Evolutionary conservation across 257 asterid genomes (phyloP), one percentile per base, ranked within the genome.

Genomic region (Solanum lycopersicoides): DNA sequence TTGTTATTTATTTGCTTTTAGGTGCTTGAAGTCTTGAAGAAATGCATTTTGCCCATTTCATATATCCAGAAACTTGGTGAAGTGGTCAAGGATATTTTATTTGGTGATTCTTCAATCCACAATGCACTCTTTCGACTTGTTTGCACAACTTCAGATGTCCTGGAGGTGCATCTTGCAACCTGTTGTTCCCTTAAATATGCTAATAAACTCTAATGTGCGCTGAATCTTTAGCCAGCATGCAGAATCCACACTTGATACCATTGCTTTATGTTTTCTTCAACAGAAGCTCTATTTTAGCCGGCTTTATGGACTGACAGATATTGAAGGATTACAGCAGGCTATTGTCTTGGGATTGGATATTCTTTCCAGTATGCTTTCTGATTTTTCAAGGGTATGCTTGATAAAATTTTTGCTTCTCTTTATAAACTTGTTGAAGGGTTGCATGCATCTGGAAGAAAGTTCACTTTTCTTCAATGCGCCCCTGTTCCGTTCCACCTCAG

Each of bases 1-100:
- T 47, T 12, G 25, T 23, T 83, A 42, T 66, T 18, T 75, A 74
- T 90, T 66, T 47, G 74, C 21, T 59, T 82, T 9, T 87, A 97
- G 99, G 99, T 92, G 87, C 96, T 97, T 88, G 96, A 95, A 88
- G 97, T 95, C 83, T 87, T 96, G 89, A 95, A 91, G 94, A 93
- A 93, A 90, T 93, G 98, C 90, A 91, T 93, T 82, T 90, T 82
- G 83, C 87, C 93, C 30, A 84, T 91, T 86, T 88, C 98, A 37
- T 87, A 86, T 91, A 63, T 88, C 88, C 93, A 82, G 82, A 93
- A 91, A 89, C 89, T 94, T 90, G 96, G 98, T 73, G 92, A 90
- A 85, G 88, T 89, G 84, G 90, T 94, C 90, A 90, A 89, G 85
- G 95, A 93, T 92, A 91, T 94, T 82, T 86, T 95, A 91, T 92